These are phyloP conservation scores for Syncephalastrum monosporum DNA, from an alignment of 371 early-diverging fungal genomes.

Conservation along the genomic window DNA sequence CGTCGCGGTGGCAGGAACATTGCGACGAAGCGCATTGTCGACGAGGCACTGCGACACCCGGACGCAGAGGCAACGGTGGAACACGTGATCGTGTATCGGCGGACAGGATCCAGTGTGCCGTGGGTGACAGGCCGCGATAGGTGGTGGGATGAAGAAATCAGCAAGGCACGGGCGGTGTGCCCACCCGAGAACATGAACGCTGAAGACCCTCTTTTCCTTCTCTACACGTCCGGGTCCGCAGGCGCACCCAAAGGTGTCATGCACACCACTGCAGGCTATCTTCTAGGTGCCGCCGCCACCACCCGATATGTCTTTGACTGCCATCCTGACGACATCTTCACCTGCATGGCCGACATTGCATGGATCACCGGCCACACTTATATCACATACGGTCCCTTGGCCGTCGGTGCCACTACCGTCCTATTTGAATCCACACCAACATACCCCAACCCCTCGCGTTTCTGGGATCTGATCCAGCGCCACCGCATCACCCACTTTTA, in stretches of 20 bases:
- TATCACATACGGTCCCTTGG: conserved; percentile 94
- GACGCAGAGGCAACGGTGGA: conserved; percentile 66
- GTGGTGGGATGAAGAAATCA: conserved; percentile 88
- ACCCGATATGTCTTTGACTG: conserved; percentile 92
- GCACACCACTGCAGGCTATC: conserved; percentile 95
- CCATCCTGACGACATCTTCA: conserved; percentile 80
- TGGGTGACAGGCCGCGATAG: conserved; percentile 77
- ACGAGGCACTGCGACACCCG: conserved; percentile 71
- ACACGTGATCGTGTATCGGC: conserved; percentile 85
- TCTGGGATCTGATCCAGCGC: conserved; percentile 84
- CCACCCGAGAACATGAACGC: conserved; percentile 81
- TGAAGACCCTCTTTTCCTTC: conserved; percentile 95
- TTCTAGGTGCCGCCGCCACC: conserved; percentile 89
- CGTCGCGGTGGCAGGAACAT: conserved; percentile 90
- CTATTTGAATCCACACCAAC: conserved; percentile 92
- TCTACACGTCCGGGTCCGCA: conserved; percentile 98
- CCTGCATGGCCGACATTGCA: conserved; percentile 80
- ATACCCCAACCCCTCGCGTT: conserved; percentile 79
- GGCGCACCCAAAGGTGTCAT: conserved; percentile 96
- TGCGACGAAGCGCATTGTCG: conserved; percentile 89
- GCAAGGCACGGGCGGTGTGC: conserved; percentile 73
- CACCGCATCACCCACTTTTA: conserved; percentile 96
- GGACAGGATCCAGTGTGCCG: conserved; percentile 74
- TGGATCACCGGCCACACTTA: conserved; percentile 90
- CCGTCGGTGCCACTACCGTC: conserved; percentile 89